phyloP scores from a whole-genome alignment of 306 rosid species.

The Fragaria iinumae region DNA sequence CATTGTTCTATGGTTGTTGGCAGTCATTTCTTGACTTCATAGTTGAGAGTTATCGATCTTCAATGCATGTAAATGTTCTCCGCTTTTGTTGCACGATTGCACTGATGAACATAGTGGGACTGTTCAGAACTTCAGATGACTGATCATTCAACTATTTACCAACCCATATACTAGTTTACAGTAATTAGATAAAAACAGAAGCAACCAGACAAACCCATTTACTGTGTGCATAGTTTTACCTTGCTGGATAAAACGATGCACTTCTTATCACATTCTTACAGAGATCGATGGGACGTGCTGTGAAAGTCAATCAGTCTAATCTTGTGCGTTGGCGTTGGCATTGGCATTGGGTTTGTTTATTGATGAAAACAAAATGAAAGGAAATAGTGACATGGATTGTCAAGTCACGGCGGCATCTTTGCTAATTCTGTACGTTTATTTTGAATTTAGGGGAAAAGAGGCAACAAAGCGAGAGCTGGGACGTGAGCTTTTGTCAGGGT shows the following conservation, averaged over 20 bases:
- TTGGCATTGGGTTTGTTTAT: not conserved
- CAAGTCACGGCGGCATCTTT: constrained; percentile 3
- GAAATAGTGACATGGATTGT: not conserved
- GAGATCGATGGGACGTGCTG: constrained; percentile 27
- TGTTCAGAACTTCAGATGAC: not conserved
- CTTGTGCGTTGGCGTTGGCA: not conserved
- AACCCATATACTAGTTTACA: not conserved
- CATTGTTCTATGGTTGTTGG: not conserved
- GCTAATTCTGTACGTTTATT: not conserved
- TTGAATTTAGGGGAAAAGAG: not conserved
- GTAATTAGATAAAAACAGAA: not conserved
- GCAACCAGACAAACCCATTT: not conserved
- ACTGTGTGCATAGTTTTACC: not conserved
- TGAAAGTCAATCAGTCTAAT: constrained; percentile 31
- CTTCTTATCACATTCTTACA: not conserved
- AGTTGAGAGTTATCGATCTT: not conserved
- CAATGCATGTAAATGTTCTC: not conserved
- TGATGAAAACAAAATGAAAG: not conserved
- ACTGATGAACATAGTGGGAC: not conserved
- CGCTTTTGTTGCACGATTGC: not conserved
- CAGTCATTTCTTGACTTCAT: not conserved
- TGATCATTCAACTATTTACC: not conserved
- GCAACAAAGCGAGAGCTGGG: not conserved
- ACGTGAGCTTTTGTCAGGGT: constrained; percentile 7
- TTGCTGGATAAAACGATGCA: not conserved